Evolutionary conservation across 805 yeast species (phyloP).

Genomic region (Candida nonsorbophila): DNA sequence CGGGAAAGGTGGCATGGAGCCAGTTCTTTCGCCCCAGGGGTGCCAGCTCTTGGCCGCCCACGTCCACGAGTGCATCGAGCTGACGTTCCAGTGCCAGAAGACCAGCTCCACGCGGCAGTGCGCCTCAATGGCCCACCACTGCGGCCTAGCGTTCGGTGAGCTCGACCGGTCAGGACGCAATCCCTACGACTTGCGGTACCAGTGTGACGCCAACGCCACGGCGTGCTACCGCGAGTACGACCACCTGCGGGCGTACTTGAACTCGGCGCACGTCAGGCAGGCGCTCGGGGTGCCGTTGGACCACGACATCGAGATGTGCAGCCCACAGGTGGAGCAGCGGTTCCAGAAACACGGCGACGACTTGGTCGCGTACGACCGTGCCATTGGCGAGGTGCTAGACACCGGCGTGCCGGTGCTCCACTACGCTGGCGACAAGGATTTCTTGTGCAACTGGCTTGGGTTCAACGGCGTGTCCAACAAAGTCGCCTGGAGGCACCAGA

Average conservation of each 20-base stretch:
- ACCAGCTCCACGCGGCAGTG: no score
- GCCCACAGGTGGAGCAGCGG: constrained; percentile 36
- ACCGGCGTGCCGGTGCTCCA: constrained; percentile 69
- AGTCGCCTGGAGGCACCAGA: constrained; percentile 12
- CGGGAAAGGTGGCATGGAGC: constrained; percentile 37
- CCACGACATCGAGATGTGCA: constrained; percentile 35
- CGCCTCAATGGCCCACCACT: constrained; percentile 4
- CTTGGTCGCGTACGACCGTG: constrained; percentile 58
- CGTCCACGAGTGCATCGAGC: constrained; percentile 4
- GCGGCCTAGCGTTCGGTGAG: constrained; percentile 5
- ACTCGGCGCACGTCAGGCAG: constrained; percentile 45
- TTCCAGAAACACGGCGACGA: constrained; percentile 53
- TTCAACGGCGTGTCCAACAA: constrained; percentile 51
- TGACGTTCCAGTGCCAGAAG: no score
- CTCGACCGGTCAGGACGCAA: constrained; percentile 2
- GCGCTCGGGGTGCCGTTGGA: constrained; percentile 48
- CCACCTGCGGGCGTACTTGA: constrained; percentile 43
- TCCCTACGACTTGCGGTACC: constrained; percentile 5
- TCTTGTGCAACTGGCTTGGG: constrained; percentile 89
- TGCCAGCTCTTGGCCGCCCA: constrained; percentile 21
- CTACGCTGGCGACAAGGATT: constrained; percentile 91
- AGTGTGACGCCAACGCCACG: constrained; percentile 6
- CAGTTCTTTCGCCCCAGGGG: constrained; percentile 17
- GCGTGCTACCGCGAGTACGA: constrained; percentile 46
- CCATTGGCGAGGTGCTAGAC: constrained; percentile 36